Base-by-base conservation (phyloP, 2,329 filamentous ascomycete species). In the Arthrobotrys musiformis region DNA sequence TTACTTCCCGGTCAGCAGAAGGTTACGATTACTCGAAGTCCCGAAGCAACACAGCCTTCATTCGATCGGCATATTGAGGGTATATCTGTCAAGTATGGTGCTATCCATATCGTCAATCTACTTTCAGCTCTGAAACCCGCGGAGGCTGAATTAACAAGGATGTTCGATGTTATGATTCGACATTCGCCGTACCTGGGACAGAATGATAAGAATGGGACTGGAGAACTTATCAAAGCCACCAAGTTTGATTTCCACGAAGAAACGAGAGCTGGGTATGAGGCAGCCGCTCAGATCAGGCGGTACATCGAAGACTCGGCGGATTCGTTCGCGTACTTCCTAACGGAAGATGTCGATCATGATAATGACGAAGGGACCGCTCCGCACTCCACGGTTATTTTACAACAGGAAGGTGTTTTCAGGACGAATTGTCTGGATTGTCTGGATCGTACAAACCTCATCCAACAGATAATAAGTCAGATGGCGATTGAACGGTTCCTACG, bases 201-300 rank as follows among this genome's bases (percentile, higher is more conserved):
- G 24, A 87, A 85, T 5, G 88, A 87, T 19, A 86, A 88, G 28
- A 86, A 87, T 1, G 84, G 85, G 40, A 63, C 50, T 1, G 78
- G 73, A 5, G 92, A 93, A 76, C 92, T 97, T 40, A 84, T 98
- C 30, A 88, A 89, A 78, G 88, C 91, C 74, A 97, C 94, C 0
- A 93, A 97, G 81, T 99, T 95, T 82, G 95, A 99, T 83, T 98
- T 99, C 76, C 94, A 98, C 82, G 94, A 94, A 2, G 93, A 98
- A 83, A 97, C 95, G 0, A 92, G 92, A 81, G 93, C 92, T 0
- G 94, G 94, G 2, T 98, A 97, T 82, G 93, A 97, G 82, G 93
- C 93, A 69, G 95, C 94, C n/a, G 90, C 88, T 80, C 89, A 91
- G 80, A 97, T 99, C 78, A 90, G 90, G 52, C 87, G 89, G 58